Evolutionary conservation across 306 rosid genomes (phyloP), one percentile per base, ranked within the genome.

Genomic region (Dryas drummondii): DNA sequence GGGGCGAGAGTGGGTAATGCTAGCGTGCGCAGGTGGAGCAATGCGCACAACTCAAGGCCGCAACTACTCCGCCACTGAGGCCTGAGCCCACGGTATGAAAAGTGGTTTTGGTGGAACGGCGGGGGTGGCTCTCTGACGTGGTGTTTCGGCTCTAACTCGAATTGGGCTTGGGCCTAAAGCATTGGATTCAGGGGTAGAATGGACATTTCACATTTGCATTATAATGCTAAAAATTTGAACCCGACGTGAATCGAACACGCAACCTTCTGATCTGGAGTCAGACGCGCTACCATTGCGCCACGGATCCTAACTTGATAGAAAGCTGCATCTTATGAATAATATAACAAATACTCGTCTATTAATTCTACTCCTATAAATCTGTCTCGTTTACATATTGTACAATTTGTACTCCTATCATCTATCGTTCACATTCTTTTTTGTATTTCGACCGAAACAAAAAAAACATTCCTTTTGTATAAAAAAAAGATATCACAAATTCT

Each of bases 261-360:
- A 66, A 79, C 75, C 78, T 73, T 79, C 74, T 81, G 85, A 81
- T 77, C 76, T 81, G 85, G 85, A 81, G 85, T 81, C 85, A 81
- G 85, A 81, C 85, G 79, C 82, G 79, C 79, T 77, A 81, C 85
- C 85, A 81, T 81, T 81, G 76, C 82, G 82, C 85, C 82, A 81
- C 76, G 74, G 85, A 81, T 77, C 76, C 84, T 0, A 37, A 12
- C 0, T 62, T 62, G 7, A 61, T 13, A 6, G 0, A 0, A 1
- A 1, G 2, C 0, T 19, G 15, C 15, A 26, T 52, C 56, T 15
- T 0, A 32, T 2, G 3, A 32, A 1, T 32, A 32, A 32, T 32
- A 32, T 32, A 32, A 32, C 1, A 32, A 32, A 32, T 22, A 32
- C 37, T 32, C 37, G 37, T 22, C 22, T 22, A 22, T 22, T 22